These are phyloP conservation scores for Hygrophila difformis DNA, from an alignment of 257 asterid species.

Conservation along the genomic window DNA sequence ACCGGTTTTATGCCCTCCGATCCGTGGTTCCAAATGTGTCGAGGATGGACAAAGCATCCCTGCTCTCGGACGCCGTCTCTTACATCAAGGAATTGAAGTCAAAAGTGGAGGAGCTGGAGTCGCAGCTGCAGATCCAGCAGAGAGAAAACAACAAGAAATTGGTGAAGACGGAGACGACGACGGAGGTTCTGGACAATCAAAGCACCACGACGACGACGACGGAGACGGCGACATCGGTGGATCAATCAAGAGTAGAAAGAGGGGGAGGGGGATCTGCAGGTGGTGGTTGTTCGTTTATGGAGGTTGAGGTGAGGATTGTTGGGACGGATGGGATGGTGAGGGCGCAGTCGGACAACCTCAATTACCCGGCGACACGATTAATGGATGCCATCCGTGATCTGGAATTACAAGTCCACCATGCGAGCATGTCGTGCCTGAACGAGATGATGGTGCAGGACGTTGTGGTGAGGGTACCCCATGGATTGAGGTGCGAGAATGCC, in stretches of 20 bases:
- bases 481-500: constrained; percentile 25
- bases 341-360: constrained; percentile 45
- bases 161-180: constrained; percentile 25
- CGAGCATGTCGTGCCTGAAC: constrained; percentile 65
- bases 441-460: constrained; percentile 71
- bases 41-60: constrained; percentile 71
- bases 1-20: constrained; percentile 67
- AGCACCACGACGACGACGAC: constrained; percentile 31
- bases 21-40: constrained; percentile 83
- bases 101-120: constrained; percentile 43
- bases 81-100: constrained; percentile 59
- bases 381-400: constrained; percentile 62
- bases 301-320: constrained; percentile 55
- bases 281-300: constrained; percentile 5
- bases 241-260: not conserved
- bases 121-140: constrained; percentile 15
- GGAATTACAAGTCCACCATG: constrained; percentile 58
- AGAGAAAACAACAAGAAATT: not conserved
- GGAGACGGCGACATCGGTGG: constrained; percentile 10
- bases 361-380: constrained; percentile 49
- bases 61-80: constrained; percentile 68
- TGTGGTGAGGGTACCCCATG: constrained; percentile 41
- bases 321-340: constrained; percentile 73
- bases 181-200: constrained; percentile 26
- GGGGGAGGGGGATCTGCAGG: not conserved